phyloP scores from a whole-genome alignment of 2,329 filamentous ascomycete genomes.

The Cladosporium sp. region DNA sequence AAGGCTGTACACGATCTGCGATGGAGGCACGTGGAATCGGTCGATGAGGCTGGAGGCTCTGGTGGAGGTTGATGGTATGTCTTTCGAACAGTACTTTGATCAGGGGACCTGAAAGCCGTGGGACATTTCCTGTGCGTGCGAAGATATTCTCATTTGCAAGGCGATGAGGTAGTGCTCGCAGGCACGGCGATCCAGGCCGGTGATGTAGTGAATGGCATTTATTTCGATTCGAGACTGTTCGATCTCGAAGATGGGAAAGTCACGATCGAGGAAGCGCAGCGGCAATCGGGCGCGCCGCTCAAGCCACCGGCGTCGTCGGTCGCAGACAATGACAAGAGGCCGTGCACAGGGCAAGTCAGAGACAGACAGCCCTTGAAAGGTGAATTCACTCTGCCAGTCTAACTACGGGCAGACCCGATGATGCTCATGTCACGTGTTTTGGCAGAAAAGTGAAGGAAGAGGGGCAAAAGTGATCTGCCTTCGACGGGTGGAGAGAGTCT shows the following conservation, averaged over 20 bases:
- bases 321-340: no score
- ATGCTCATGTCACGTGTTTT: neutral
- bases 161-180: neutral
- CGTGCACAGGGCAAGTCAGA: no score
- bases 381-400: no score
- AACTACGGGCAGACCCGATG: no score
- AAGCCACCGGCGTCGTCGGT: slow-evolving; percentile 3
- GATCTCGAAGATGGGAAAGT: neutral
- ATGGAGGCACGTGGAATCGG: slow-evolving; percentile 7
- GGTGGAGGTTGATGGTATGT: no score
- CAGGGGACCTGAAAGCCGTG: slow-evolving; percentile 8
- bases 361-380: no score
- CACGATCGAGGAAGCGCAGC: slow-evolving; percentile 4
- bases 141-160: slow-evolving; percentile 6
- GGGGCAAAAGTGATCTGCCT: no score
- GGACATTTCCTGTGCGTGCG: neutral
- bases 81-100: neutral
- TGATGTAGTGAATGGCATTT: slow-evolving; percentile 2
- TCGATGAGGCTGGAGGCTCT: slow-evolving; percentile 8
- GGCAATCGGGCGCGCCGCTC: slow-evolving; percentile 4
- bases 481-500: no score
- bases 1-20: slow-evolving; percentile 7
- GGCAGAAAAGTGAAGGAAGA: neutral
- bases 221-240: neutral
- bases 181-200: slow-evolving; percentile 4